Evolutionary conservation across 1,284 basidiomycete genomes (phyloP).

Genomic region (Kwoniella shivajii): DNA sequence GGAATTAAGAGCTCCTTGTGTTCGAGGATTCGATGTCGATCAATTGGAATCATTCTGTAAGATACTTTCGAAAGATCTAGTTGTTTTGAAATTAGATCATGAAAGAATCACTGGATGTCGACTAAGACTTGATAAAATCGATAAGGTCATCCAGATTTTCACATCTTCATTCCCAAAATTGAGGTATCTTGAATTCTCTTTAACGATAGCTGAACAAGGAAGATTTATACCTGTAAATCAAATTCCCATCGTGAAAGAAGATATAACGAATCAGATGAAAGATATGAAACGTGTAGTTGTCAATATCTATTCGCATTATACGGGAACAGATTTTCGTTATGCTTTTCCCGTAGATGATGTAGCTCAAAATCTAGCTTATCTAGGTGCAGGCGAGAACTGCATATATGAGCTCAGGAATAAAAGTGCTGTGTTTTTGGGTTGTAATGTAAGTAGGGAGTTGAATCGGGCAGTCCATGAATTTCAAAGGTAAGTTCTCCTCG

Average conservation of each 20-base stretch:
- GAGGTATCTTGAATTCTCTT: background rate
- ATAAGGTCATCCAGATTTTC: background rate
- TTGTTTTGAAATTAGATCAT: conserved; percentile 4
- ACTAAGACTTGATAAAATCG: background rate
- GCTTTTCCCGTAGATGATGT: conserved; percentile 10
- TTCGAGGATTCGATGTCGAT: background rate
- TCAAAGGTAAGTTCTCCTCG: conserved; percentile 18
- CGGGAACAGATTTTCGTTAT: background rate
- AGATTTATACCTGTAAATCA: conserved; percentile 4
- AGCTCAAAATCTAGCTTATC: conserved; percentile 4
- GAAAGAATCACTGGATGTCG: background rate
- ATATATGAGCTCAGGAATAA: conserved; percentile 12
- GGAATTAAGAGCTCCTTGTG: background rate
- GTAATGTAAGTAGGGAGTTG: conserved; percentile 5
- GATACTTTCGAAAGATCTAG: background rate
- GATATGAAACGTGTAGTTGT: background rate
- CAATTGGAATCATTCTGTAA: conserved; percentile 6
- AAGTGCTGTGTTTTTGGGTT: conserved; percentile 4
- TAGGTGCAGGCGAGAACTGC: conserved; percentile 1
- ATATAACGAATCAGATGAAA: background rate
- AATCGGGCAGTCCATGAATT: conserved; percentile 2
- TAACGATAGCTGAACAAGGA: background rate
- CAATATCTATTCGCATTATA: background rate
- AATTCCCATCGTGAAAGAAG: background rate
- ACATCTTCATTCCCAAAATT: background rate